Evolutionary conservation across 164 flowering plant genomes (phyloP), one percentile per base, ranked within the genome.

Genomic region (Taxillus chinensis): DNA sequence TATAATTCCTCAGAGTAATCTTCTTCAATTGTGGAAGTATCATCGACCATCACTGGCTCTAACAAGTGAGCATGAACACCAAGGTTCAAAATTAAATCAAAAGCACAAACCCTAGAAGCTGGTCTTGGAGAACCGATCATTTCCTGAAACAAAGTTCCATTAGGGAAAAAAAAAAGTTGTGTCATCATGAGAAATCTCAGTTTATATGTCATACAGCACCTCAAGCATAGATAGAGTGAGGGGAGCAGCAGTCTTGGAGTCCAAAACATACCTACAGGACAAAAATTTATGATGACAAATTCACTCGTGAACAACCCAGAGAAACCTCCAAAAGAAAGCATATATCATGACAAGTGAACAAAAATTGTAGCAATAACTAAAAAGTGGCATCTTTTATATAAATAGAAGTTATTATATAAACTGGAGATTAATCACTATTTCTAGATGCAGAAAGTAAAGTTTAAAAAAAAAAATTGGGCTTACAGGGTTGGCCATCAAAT

Each of bases 1-100:
- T 74, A 79, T 14, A 73, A 55, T 67, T 86, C 92, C 71, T 82
- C 79, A 56, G 85, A 67, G 70, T 73, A 80, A 53, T 86, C 91
- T 74, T 95, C 96, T 66, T 86, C 92, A 74, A 89, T 81, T 49
- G 83, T 75, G 42, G 95, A 68, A 63, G 80, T 61, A 67, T 70
- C 81, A 71, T 87, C 89, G 65, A 68, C 66, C 50, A 79, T 68
- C 73, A 87, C 78, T 49, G 96, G 96, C 79, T 89, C 99, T 76
- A 95, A 73, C 62, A 95, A 74, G 55, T 91, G 99, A 67, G 86
- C 96, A 86, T 95, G 99, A 72, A 95, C 96, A 53, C 95, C 99
- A 67, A 95, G 95, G 71, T 95, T 95, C 61, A 95, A 63, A 72
- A 95, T 82, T 67, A 95, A 79, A 81, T 95, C 99, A 80, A 95